phyloP scores from a whole-genome alignment of 1,284 basidiomycete genomes.

The Trichosporon ovoides region DNA sequence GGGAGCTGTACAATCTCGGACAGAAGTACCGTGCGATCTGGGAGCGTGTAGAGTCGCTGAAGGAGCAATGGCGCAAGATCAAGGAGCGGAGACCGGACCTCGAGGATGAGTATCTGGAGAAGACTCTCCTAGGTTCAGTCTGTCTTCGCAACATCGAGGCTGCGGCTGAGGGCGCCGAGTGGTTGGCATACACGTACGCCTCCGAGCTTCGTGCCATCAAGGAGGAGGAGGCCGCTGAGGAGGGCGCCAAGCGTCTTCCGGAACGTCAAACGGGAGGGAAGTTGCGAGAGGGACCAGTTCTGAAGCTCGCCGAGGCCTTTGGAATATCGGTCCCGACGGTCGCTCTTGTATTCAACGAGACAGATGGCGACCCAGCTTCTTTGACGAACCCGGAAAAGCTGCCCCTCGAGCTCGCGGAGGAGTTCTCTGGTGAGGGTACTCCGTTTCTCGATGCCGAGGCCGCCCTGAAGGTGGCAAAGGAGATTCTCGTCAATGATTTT shows the following conservation, averaged over 20 bases:
- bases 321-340: constrained; percentile 37
- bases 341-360: constrained; percentile 39
- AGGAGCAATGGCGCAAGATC: constrained; percentile 58
- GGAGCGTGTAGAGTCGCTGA: constrained; percentile 64
- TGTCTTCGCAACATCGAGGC: constrained; percentile 63
- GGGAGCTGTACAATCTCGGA: constrained; percentile 79
- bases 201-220: constrained; percentile 60
- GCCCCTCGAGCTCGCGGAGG: constrained; percentile 43
- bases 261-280: constrained; percentile 27
- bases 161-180: constrained; percentile 86
- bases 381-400: constrained; percentile 37
- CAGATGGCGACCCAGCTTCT: constrained; percentile 24
- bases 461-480: constrained; percentile 55
- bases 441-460: constrained; percentile 28
- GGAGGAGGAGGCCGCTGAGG: constrained; percentile 61
- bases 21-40: constrained; percentile 79
- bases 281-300: constrained; percentile 36
- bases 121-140: constrained; percentile 34
- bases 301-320: constrained; percentile 41
- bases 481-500: constrained; percentile 84
- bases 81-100: constrained; percentile 36
- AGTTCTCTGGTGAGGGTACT: constrained; percentile 37
- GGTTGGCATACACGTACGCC: constrained; percentile 76
- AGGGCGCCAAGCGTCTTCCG: constrained; percentile 51
- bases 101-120: constrained; percentile 39